Percentiles rank a stretch among this genome's conserved stretches.
These are phyloP conservation scores for Geotrichum bryndzae DNA, from an alignment of 1,139 yeast species.

Conservation along the genomic window DNA sequence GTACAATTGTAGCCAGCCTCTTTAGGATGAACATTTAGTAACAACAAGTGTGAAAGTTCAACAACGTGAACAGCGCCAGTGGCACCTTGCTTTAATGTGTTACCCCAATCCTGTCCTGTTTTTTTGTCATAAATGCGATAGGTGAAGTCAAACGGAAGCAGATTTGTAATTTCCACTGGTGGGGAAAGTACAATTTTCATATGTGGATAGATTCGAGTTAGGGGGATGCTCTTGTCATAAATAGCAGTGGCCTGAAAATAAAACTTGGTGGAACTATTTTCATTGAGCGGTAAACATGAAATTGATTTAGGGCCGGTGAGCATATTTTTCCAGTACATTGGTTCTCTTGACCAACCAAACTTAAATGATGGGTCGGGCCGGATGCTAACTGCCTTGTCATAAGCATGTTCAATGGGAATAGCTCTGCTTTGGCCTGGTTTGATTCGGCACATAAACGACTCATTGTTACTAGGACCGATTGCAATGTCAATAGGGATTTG, in stretches of 20 bases:
- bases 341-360: slow-evolving; percentile 62
- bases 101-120: slow-evolving; percentile 64
- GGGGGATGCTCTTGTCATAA: slow-evolving; percentile 57
- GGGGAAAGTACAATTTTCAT: slow-evolving; percentile 75
- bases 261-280: slow-evolving; percentile 39
- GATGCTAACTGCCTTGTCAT: slow-evolving; percentile 50
- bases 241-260: slow-evolving; percentile 72
- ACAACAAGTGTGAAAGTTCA: slow-evolving; percentile 59
- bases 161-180: slow-evolving; percentile 78
- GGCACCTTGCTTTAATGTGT: slow-evolving; percentile 56
- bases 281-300: slow-evolving; percentile 47
- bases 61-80: slow-evolving; percentile 75
- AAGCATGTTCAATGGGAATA: slow-evolving; percentile 68
- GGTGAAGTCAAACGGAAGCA: slow-evolving; percentile 74
- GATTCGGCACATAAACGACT: slow-evolving; percentile 31
- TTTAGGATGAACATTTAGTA: slow-evolving; percentile 65
- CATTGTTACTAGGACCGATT: slow-evolving; percentile 23
- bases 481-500: slow-evolving; percentile 50
- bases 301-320: slow-evolving; percentile 48
- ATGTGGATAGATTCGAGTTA: slow-evolving; percentile 76
- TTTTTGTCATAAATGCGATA: slow-evolving; percentile 76
- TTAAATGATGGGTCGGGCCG: slow-evolving; percentile 53
- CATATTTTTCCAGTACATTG: slow-evolving; percentile 61
- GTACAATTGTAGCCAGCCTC: slow-evolving; percentile 62
- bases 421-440: slow-evolving; percentile 54